Evolutionary conservation across 2,329 filamentous ascomycete genomes (phyloP).

Genomic region (Fusarium irregulare): DNA sequence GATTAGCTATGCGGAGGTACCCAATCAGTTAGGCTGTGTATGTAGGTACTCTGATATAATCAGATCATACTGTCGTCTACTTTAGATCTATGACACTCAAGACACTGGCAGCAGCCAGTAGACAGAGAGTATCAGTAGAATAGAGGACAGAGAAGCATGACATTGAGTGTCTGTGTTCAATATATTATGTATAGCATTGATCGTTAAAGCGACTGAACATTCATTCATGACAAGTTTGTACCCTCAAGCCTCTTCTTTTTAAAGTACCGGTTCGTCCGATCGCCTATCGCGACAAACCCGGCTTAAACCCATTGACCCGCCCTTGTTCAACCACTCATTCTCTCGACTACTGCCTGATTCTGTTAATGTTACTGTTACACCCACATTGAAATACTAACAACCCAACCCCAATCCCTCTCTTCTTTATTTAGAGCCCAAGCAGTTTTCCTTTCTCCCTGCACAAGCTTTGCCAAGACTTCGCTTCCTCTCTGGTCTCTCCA

Average conservation of each 20-base stretch:
- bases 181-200: accelerated
- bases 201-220: not conserved
- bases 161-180: not conserved
- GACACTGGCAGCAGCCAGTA: not conserved
- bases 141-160: not conserved
- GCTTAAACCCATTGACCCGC: slow-evolving; percentile 13
- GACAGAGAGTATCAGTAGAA: not conserved
- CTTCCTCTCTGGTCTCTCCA: slow-evolving; percentile 14
- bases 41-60: not conserved
- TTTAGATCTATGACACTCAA: not conserved
- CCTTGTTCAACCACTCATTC: not conserved
- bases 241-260: not conserved
- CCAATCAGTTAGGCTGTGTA: not conserved
- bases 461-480: slow-evolving; percentile 33
- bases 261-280: slow-evolving; percentile 29
- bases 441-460: not conserved
- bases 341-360: not conserved
- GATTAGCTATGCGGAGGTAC: not conserved
- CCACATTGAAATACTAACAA: slow-evolving; percentile 3
- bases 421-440: not conserved
- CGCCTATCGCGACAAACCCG: slow-evolving; percentile 32
- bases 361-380: slow-evolving; percentile 7
- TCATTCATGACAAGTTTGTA: not conserved
- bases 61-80: not conserved
- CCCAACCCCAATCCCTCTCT: not conserved